Percentiles rank a stretch among this genome's conserved stretches.
Conservation (phyloP, 2,329 filamentous ascomycete genomes). For the Phyllachora maydis region DNA sequence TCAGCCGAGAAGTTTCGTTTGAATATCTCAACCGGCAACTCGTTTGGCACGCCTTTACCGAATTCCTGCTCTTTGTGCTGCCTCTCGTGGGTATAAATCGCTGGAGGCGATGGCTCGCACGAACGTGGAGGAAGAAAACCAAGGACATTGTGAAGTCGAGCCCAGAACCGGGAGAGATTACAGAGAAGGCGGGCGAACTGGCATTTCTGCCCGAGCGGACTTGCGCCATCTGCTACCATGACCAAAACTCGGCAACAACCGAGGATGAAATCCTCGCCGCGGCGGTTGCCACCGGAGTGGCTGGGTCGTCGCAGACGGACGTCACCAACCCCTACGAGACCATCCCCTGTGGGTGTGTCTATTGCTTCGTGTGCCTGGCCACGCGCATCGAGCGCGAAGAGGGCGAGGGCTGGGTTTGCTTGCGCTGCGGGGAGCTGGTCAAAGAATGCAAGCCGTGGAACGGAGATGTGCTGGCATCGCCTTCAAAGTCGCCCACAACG, state of each 20-base stretch:
- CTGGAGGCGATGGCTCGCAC: constrained; percentile 77
- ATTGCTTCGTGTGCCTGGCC: constrained; percentile 92
- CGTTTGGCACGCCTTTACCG: constrained; percentile 98
- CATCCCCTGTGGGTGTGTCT: constrained; percentile 73
- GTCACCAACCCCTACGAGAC: constrained; percentile 93
- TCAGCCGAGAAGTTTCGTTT: constrained; percentile 82
- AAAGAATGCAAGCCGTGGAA: constrained; percentile 81
- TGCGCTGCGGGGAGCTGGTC: constrained; percentile 69
- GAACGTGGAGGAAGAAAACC: constrained; percentile 71
- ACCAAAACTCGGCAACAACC: constrained; percentile 59
- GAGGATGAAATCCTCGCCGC: constrained; percentile 58
- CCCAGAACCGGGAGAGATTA: constrained; percentile 10
- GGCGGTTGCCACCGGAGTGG: constrained; percentile 51
- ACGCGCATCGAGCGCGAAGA: constrained; percentile 80
- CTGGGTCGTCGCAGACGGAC: constrained; percentile 78
- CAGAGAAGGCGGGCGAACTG: constrained; percentile 51
- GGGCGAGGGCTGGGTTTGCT: constrained; percentile 80
- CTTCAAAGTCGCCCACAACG: constrained; percentile 15
- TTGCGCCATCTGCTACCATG: constrained; percentile 91
- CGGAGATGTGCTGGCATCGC: constrained; percentile 60
- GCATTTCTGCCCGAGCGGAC: constrained; percentile 80
- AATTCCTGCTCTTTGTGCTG: constrained; percentile 93
- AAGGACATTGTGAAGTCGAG: constrained; percentile 39
- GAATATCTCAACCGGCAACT: constrained; percentile 95
- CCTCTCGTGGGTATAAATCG: constrained; percentile 86